phyloP scores from a whole-genome alignment of 805 yeast species.

The fission yeast (Schizosaccharomyces pombe) region DNA sequence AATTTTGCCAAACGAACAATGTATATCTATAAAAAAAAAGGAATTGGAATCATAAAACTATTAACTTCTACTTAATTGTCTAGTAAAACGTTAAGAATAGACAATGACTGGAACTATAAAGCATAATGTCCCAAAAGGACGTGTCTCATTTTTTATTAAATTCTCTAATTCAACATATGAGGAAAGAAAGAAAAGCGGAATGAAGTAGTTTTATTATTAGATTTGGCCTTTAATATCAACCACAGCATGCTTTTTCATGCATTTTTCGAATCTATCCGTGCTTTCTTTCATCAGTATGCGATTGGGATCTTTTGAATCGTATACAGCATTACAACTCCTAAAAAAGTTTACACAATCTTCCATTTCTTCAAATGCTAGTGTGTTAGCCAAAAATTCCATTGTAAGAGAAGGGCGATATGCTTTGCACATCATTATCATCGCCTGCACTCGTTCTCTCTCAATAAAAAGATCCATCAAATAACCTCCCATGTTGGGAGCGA shows the following conservation, averaged over 20 bases:
- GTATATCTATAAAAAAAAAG: no score
- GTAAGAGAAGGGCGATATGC: slow-evolving; percentile 19
- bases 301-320: slow-evolving; percentile 18
- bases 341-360: slow-evolving; percentile 24
- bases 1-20: no score
- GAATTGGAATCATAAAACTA: no score
- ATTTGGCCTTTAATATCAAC: slow-evolving; percentile 82
- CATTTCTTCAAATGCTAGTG: slow-evolving; percentile 19
- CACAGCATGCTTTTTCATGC: slow-evolving; percentile 20
- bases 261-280: neutral
- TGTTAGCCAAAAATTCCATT: slow-evolving; percentile 10
- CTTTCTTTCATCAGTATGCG: slow-evolving; percentile 12
- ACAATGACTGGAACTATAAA: no score
- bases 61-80: no score
- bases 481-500: slow-evolving; percentile 22
- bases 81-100: no score
- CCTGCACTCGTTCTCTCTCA: slow-evolving; percentile 31
- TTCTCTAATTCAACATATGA: neutral
- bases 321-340: slow-evolving; percentile 1
- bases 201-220: slow-evolving; percentile 4
- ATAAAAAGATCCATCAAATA: slow-evolving; percentile 31
- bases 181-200: neutral
- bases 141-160: neutral
- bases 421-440: slow-evolving; percentile 32
- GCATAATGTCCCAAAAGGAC: no score